phyloP scores from a whole-genome alignment of 2,329 filamentous ascomycete species.

The Alternaria sp. region DNA sequence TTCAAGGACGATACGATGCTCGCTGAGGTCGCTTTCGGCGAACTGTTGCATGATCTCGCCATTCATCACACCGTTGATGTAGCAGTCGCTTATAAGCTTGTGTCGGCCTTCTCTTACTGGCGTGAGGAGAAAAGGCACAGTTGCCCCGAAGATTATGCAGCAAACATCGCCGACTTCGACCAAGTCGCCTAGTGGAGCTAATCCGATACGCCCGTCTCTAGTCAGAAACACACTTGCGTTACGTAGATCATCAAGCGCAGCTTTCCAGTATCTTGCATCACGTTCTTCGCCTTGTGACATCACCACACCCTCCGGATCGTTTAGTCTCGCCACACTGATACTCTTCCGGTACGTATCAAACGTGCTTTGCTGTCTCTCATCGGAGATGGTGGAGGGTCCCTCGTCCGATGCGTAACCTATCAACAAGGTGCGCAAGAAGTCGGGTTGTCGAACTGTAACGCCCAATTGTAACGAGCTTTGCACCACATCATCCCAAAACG shows the following conservation, averaged over 20 bases:
- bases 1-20: not conserved
- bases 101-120: not conserved
- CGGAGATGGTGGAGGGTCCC: not conserved
- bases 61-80: not conserved
- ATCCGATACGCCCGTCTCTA: not conserved
- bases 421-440: fast-evolving
- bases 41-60: not conserved
- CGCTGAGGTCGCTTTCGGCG: fast-evolving
- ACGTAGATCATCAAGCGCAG: too few species aligned
- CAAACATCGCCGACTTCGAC: not conserved
- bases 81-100: not conserved
- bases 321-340: not conserved
- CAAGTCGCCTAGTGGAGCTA: fast-evolving
- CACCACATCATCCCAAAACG: not conserved
- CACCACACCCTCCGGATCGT: too few species aligned
- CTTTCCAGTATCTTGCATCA: too few species aligned
- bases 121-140: not conserved
- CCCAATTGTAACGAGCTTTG: not conserved
- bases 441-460: not conserved
- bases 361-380: fast-evolving
- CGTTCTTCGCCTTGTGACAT: too few species aligned
- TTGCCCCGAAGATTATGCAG: not conserved
- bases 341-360: not conserved
- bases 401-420: not conserved
- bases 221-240: not conserved